Evolutionary conservation across 305 asterid genomes (phyloP), one percentile per base, ranked within the genome.

Genomic region (Nicotiana rustica): DNA sequence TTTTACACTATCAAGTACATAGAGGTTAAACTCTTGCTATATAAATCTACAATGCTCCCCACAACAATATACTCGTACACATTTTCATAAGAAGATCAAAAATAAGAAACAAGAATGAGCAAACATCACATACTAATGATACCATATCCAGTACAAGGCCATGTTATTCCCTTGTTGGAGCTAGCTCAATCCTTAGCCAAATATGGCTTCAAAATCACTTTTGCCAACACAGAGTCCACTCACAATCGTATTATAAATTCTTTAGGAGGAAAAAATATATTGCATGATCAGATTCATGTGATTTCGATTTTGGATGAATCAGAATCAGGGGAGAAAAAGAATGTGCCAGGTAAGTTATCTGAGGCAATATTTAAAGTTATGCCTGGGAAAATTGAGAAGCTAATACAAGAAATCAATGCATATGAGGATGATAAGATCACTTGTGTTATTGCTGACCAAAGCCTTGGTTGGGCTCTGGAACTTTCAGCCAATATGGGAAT

Each of bases 111-210:
- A 83, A 49, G 67, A 67, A 86, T 88, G 86, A 83, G 70, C 15
- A 83, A 82, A 52, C 81, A 84, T 18, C 97, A 90, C 71, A 86
- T 91, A 17, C 79, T 90, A 67, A 66, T 88, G 83, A 84, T 91
- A 66, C 90, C 93, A 19, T 88, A 82, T 33, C 97, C 97, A 6
- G 87, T 61, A 25, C 94, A 85, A 83, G 97, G 97, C 38, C 97
- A 91, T 80, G 92, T 89, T 33, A 89, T 87, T 33, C 92, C 97
- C 5, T 68, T 90, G 13, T 77, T 89, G 82, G 87, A 87, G 73
- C 86, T 92, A 2, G 92, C 92, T 1, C 86, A 86, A 21, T 56
- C 79, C 67, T 77, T 91, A 55, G 87, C 85, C 84, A 41, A 65
- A 9, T 90, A 86, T 21, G 87, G 83, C 18, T 36, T 88, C 57